Evolutionary conservation across 148 eudicot genomes (phyloP).

Genomic region (Hydrangea macrophylla): DNA sequence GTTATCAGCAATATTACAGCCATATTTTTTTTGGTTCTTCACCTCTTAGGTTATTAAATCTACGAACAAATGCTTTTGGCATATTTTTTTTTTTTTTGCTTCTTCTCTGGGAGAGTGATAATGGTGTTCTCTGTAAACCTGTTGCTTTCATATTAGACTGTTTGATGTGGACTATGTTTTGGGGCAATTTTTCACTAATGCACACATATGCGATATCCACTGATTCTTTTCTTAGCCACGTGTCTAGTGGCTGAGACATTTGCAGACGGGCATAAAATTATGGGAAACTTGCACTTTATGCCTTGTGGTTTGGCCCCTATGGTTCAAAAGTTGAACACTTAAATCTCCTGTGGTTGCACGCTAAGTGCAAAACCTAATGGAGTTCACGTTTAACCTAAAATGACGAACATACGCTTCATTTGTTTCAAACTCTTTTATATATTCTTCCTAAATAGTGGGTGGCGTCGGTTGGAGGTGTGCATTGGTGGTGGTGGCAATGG

Average conservation of each 20-base stretch:
- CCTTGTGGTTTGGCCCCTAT: too few relatives aligned
- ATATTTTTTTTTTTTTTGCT: background rate
- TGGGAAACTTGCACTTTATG: too few relatives aligned
- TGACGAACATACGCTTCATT: too few relatives aligned
- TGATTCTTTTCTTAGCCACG: background rate
- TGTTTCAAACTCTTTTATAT: too few relatives aligned
- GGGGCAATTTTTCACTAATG: background rate
- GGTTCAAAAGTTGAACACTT: too few relatives aligned
- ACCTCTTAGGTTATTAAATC: background rate
- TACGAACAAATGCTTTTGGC: conserved; percentile 1
- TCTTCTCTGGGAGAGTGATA: background rate
- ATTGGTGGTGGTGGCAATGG: too few relatives aligned
- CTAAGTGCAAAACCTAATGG: too few relatives aligned
- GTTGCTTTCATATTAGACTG: background rate
- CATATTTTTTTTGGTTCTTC: conserved; percentile 4
- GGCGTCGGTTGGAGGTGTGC: too few relatives aligned
- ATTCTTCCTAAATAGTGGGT: too few relatives aligned
- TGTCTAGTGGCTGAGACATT: background rate
- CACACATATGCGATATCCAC: background rate
- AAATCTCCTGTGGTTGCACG: too few relatives aligned
- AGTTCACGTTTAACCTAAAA: too few relatives aligned
- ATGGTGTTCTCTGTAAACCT: background rate
- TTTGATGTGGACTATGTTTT: background rate
- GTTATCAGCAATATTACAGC: too few relatives aligned
- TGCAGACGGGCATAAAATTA: background rate